phyloP scores from a whole-genome alignment of 306 rosid genomes.

The Pyrus bretschneideri region DNA sequence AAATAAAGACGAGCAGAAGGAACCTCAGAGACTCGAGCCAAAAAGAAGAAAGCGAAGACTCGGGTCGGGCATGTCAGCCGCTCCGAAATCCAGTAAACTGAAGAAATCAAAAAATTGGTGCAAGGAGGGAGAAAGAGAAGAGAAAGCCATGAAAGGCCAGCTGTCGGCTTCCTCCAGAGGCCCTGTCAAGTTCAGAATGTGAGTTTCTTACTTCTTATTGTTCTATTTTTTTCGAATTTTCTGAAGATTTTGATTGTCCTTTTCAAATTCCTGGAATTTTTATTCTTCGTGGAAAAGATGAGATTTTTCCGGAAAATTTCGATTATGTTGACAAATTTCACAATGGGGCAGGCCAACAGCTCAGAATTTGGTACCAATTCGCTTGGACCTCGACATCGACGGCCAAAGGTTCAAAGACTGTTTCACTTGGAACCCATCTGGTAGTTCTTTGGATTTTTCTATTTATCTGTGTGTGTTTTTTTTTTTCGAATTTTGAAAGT shows the following conservation, averaged over 20 bases:
- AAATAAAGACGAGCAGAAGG: no score
- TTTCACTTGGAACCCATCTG: constrained; percentile 96
- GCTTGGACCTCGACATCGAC: constrained; percentile 67
- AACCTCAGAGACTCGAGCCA: not conserved
- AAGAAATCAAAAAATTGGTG: not conserved
- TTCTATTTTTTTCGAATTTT: not conserved
- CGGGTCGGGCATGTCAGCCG: not conserved
- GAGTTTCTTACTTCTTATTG: not conserved
- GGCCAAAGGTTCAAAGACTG: constrained; percentile 72
- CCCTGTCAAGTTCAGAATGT: constrained; percentile 76
- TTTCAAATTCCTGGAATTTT: not conserved
- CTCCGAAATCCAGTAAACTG: not conserved
- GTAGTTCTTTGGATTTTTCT: constrained; percentile 19
- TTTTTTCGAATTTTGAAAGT: not conserved
- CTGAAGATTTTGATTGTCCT: not conserved
- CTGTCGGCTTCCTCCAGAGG: constrained; percentile 37
- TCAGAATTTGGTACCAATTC: constrained; percentile 64
- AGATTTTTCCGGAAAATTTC: no score
- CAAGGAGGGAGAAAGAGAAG: not conserved
- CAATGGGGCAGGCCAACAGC: constrained; percentile 54
- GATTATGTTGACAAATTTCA: not conserved
- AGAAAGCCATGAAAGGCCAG: constrained; percentile 50
- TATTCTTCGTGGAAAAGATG: no score
- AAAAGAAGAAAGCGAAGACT: not conserved
- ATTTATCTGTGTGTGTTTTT: not conserved